These are phyloP conservation scores for Sporothrix schenckii DNA, from an alignment of 2,329 filamentous ascomycete species.

Conservation along the genomic window DNA sequence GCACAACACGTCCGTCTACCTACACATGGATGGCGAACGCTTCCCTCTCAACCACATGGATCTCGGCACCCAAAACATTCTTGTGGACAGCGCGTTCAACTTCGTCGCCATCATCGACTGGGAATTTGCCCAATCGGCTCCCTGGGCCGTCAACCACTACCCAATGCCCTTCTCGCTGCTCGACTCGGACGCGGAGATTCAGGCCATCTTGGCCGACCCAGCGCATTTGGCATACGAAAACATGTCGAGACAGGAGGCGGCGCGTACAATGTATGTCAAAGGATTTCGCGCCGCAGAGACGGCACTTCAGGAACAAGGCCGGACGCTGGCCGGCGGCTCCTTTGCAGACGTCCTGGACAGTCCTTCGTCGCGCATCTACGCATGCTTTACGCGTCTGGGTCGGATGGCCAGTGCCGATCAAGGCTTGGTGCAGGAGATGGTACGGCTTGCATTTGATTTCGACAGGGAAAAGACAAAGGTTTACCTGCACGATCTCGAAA, in stretches of 20 bases:
- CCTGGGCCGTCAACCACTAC: conserved; percentile 41
- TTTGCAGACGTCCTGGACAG: not conserved
- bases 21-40: conserved; percentile 34
- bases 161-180: conserved; percentile 41
- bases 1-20: not conserved
- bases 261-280: not conserved
- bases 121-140: conserved; percentile 43
- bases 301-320: not conserved
- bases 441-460: not conserved
- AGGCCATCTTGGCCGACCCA: not conserved
- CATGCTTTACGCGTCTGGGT: not conserved
- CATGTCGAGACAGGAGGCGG: not conserved
- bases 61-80: conserved; percentile 43
- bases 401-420: not conserved
- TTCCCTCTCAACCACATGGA: conserved; percentile 43
- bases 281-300: not conserved
- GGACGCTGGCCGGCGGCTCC: not conserved
- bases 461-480: not conserved
- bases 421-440: not conserved
- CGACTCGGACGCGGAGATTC: not conserved
- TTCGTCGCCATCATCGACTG: conserved; percentile 43
- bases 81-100: conserved; percentile 42
- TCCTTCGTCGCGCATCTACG: not conserved
- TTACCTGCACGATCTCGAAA: too few species aligned
- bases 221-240: not conserved